phyloP scores from a whole-genome alignment of 345 rosid species.

The Excoecaria agallocha region DNA sequence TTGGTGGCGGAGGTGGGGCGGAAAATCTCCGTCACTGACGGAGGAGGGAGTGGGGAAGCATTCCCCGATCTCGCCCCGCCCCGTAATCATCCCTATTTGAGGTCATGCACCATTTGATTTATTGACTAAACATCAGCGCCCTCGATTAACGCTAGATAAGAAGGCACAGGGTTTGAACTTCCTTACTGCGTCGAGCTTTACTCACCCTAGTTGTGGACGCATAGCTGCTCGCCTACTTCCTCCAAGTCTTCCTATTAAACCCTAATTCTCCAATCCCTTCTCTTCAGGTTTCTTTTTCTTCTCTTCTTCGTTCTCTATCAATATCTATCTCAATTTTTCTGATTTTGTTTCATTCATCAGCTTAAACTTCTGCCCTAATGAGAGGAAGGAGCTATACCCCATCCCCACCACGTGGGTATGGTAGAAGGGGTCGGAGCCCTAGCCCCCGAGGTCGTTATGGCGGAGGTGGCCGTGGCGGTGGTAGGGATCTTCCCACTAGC shows the following conservation, averaged over 20 bases:
- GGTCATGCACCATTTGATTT: too few relatives aligned
- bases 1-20: too few relatives aligned
- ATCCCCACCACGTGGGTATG: slow-evolving; percentile 69
- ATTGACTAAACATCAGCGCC: too few relatives aligned
- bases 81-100: too few relatives aligned
- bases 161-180: too few relatives aligned
- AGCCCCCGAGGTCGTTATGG: slow-evolving; percentile 60
- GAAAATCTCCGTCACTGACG: too few relatives aligned
- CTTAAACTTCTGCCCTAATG: slow-evolving; percentile 37
- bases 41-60: too few relatives aligned
- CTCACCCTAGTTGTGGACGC: too few relatives aligned
- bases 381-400: slow-evolving; percentile 95
- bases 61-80: too few relatives aligned
- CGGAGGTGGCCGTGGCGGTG: slow-evolving; percentile 40
- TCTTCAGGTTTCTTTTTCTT: slow-evolving; percentile 8
- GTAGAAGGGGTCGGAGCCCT: slow-evolving; percentile 64
- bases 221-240: slow-evolving; percentile 1
- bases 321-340: neutral
- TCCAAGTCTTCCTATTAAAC: neutral
- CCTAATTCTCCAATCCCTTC: neutral
- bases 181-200: too few relatives aligned
- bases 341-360: neutral
- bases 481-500: slow-evolving; percentile 74
- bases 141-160: too few relatives aligned
- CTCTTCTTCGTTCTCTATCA: neutral